Percentiles rank a stretch among this genome's conserved stretches.
Evolutionary conservation across 352 stramenopile species (phyloP).

Genomic region (Saprolegnia parasitica): DNA sequence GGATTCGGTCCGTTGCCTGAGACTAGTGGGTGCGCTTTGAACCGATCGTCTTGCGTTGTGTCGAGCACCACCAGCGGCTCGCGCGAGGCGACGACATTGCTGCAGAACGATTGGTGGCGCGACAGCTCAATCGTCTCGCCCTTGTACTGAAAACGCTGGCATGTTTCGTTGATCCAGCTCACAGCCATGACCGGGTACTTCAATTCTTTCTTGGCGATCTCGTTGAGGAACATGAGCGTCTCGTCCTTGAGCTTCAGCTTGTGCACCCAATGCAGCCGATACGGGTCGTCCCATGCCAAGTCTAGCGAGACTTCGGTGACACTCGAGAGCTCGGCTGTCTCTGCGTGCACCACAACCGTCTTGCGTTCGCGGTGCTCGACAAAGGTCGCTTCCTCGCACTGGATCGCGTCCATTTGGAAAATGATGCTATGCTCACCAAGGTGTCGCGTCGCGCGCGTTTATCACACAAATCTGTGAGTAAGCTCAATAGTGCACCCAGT

Average conservation of each 20-base stretch:
- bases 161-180: constrained; percentile 4
- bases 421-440: no score
- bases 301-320: constrained; percentile 1
- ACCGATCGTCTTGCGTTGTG: not conserved
- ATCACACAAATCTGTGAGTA: no score
- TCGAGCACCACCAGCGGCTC: constrained; percentile 6
- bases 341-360: not conserved
- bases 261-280: not conserved
- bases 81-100: not conserved
- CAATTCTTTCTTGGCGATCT: constrained; percentile 17
- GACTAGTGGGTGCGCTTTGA: constrained; percentile 1
- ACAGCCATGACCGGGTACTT: constrained; percentile 14
- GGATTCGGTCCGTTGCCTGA: constrained; percentile 6
- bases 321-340: not conserved
- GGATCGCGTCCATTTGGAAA: not conserved
- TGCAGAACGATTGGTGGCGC: constrained; percentile 3
- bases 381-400: constrained; percentile 3
- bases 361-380: constrained; percentile 6
- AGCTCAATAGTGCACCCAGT: no score
- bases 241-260: constrained; percentile 11
- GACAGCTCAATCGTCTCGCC: constrained; percentile 1
- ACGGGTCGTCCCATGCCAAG: constrained; percentile 8
- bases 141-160: constrained; percentile 6
- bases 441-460: no score
- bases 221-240: constrained; percentile 4